Evolutionary conservation across 176 grass and related monocot species (phyloP).

Genomic region (Musa troglodytarum): DNA sequence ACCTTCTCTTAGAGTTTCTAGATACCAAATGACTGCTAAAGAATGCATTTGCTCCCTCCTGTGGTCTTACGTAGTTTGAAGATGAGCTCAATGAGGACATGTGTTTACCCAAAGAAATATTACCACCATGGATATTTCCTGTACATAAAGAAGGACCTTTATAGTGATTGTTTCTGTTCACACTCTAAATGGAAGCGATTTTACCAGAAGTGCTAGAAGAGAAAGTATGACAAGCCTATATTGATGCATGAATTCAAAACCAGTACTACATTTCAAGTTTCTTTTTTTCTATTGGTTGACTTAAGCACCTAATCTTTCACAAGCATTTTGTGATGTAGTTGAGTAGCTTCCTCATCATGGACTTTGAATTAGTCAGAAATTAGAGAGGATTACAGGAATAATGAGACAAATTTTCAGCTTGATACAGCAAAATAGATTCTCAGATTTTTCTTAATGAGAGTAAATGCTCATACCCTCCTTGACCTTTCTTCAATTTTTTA

Average conservation of each 20-base stretch:
- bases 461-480: no score
- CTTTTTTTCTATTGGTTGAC: neutral
- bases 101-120: conserved; percentile 5
- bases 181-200: neutral
- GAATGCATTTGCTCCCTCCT: conserved; percentile 18
- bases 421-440: neutral
- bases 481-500: no score
- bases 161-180: neutral
- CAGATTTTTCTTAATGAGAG: no score
- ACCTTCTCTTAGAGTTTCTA: conserved; percentile 18
- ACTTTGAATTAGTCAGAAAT: neutral
- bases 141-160: neutral
- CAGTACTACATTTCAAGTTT: neutral
- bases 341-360: neutral
- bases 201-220: neutral
- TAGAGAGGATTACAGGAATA: neutral
- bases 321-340: neutral
- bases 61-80: conserved; percentile 13
- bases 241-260: neutral
- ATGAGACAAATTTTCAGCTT: neutral
- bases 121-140: conserved; percentile 11
- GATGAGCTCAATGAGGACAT: conserved; percentile 18
- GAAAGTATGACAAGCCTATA: neutral
- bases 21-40: conserved; percentile 4
- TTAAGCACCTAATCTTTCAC: neutral